These are phyloP conservation scores for Termitomyces sp. DNA, from an alignment of 1,284 basidiomycete species.

Conservation along the genomic window DNA sequence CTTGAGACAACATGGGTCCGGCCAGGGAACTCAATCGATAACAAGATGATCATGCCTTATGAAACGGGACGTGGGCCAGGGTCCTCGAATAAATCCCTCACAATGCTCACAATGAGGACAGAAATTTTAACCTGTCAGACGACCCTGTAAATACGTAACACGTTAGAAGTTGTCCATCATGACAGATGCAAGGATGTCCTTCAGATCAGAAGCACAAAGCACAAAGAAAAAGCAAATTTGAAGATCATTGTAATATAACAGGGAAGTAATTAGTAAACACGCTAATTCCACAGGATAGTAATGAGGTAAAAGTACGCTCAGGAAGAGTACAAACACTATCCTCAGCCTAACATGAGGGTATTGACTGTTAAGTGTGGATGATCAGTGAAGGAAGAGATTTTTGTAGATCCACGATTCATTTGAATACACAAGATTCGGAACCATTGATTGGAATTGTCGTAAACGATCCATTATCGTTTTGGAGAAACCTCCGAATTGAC, in stretches of 20 bases:
- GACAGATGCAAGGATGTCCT: not conserved
- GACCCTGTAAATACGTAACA: slow-evolving; percentile 3
- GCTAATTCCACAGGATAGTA: not conserved
- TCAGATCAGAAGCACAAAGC: not conserved
- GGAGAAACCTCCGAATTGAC: slow-evolving; percentile 9
- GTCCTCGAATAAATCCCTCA: not conserved
- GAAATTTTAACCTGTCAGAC: not conserved
- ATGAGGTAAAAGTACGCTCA: slow-evolving; percentile 2
- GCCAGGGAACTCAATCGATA: not conserved
- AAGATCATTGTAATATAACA: slow-evolving; percentile 5
- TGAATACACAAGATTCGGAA: slow-evolving; percentile 6
- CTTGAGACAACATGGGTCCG: not conserved
- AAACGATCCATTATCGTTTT: slow-evolving; percentile 6
- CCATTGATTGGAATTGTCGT: not conserved
- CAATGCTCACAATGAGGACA: not conserved
- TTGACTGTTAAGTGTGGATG: slow-evolving; percentile 8
- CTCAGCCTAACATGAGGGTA: slow-evolving; percentile 14
- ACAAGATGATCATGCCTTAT: slow-evolving; percentile 1
- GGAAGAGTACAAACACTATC: slow-evolving; percentile 16
- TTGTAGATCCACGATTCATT: slow-evolving; percentile 9
- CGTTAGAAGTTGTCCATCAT: slow-evolving; percentile 1
- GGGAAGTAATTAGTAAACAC: not conserved
- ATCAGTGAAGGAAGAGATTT: not conserved
- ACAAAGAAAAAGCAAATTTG: not conserved
- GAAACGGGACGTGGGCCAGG: not conserved